Base-by-base conservation (phyloP, 2,329 filamentous ascomycete species). In the Calycina marina region DNA sequence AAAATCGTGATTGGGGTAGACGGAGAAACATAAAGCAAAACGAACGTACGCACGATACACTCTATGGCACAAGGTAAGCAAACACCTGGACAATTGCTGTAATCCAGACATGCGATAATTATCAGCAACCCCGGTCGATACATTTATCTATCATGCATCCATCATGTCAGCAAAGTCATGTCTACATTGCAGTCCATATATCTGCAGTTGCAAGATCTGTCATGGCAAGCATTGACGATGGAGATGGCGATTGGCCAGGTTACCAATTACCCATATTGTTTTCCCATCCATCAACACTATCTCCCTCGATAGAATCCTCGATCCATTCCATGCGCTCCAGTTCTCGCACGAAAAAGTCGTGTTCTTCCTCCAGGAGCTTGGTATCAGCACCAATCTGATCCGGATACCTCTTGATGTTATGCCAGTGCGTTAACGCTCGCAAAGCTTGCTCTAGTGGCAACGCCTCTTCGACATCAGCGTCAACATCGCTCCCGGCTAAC, bases 401-500 rank as follows among this genome's bases (percentile, higher is more conserved):
- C 13, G 81, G 80, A 50, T 92, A 94, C 40, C 72, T 60, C 36
- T 82, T 70, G 46, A 93, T 62, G 54, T 94, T 93, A 62, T 82
- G 83, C 85, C 90, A 98, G 54, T 94, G 85, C 32, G 88, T 94
- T 41, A 98, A 57, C 25, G 81, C 83, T 26, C 90, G 66, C 27
- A 96, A 63, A 1, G 84, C 85, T 60, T 94, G 86, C 57, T 98
- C 90, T 5, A 94, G 64, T 2, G 88, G 88, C 45, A 96, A 61
- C 10, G 86, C 83, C 52, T 93, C 83, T 50, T 96, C 90, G 2
- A 96, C 85, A 45, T 93, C 88, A 1, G 79, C 82, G 47, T 98
- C 90, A 1, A 96, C 76, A 51, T 94, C 86, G 38, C 78, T 80
- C 4, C 88, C 88, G 0, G 82, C 76, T 1, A 96, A 67, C 88